phyloP scores from a whole-genome alignment of 139 green algal species.

The Coelastrella sp. region DNA sequence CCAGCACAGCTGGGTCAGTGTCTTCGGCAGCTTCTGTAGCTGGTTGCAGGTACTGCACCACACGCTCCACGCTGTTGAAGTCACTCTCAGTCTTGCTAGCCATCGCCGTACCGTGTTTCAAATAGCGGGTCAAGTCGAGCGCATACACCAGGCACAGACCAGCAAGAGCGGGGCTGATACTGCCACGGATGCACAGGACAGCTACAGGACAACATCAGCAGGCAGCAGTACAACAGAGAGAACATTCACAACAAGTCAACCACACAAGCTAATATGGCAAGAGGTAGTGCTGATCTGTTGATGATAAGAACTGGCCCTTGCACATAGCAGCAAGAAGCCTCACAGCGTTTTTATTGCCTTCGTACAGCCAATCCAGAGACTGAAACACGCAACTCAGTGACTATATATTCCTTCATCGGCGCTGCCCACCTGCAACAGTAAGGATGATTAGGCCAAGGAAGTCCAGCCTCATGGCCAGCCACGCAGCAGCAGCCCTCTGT shows the following conservation, averaged over 20 bases:
- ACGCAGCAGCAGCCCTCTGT: constrained; percentile 80
- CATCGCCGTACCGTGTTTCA: constrained; percentile 88
- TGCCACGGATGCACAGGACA: constrained; percentile 54
- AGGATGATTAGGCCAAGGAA: constrained; percentile 79
- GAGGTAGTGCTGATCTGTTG: no score
- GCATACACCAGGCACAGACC: constrained; percentile 80
- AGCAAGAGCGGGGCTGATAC: constrained; percentile 69
- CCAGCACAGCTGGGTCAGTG: constrained; percentile 52
- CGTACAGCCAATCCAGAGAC: no score
- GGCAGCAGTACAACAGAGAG: neutral
- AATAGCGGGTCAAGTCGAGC: constrained; percentile 87
- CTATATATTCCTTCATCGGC: no score
- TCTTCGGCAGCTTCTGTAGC: constrained; percentile 57
- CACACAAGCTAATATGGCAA: no score
- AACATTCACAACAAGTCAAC: no score
- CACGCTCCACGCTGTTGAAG: constrained; percentile 96
- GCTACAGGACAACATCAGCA: constrained; percentile 24
- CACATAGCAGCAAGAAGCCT: no score
- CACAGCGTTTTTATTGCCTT: no score
- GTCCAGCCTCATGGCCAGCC: constrained; percentile 90
- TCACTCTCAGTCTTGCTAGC: constrained; percentile 88
- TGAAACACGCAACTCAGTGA: no score
- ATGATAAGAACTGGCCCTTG: no score
- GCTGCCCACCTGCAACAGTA: constrained; percentile 51
- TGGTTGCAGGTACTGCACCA: constrained; percentile 80